Evolutionary conservation across 106 monocot genomes (phyloP).

Genomic region (Gastrodia elata): DNA sequence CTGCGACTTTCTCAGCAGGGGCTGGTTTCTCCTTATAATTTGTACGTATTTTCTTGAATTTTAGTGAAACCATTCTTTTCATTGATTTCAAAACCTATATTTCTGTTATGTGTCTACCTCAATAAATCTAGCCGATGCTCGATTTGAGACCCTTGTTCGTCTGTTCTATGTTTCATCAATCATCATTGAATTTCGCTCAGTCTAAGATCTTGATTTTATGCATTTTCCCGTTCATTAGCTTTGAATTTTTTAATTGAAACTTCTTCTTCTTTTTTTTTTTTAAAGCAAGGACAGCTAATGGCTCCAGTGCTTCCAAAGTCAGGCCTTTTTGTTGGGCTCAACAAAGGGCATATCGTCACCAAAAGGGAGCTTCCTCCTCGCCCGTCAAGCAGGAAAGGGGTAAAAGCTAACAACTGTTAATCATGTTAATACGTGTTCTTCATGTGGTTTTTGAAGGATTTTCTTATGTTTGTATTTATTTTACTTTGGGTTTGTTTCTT

Average conservation of each 20-base stretch:
- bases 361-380: constrained; percentile 29
- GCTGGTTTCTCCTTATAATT: background rate
- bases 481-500: too few species aligned
- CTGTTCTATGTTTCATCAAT: background rate
- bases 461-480: background rate
- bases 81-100: background rate
- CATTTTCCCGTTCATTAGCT: background rate
- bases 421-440: background rate
- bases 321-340: constrained; percentile 38
- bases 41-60: background rate
- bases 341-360: constrained; percentile 42
- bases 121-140: background rate
- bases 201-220: background rate
- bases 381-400: constrained; percentile 34
- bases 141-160: background rate
- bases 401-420: background rate
- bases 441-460: background rate
- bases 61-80: background rate
- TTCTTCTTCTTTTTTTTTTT: background rate
- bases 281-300: constrained; percentile 9
- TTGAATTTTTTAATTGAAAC: background rate
- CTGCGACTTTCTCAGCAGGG: background rate
- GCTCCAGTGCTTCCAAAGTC: constrained; percentile 31
- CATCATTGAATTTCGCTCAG: background rate
- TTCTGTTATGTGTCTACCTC: background rate